Base-by-base conservation (phyloP, 2,329 filamentous ascomycete species). In the Arthrobotrys pseudoclavata region DNA sequence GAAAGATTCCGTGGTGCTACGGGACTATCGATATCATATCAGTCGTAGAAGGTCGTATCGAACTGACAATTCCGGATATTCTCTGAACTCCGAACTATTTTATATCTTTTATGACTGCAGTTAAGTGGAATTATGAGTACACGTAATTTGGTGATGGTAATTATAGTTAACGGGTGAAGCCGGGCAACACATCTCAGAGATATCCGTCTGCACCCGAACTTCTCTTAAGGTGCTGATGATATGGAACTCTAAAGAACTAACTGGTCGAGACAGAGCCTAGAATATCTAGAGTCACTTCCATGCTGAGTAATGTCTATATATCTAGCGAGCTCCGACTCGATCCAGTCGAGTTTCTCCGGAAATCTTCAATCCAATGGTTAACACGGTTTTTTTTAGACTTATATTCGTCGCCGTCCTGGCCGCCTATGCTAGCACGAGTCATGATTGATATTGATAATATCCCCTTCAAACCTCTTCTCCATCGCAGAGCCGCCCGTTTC, bases 371-470 rank as follows among this genome's bases (percentile, higher is more conserved):
- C 42, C n/a, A 45, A 45, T 20, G 4, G 4, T 4, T 29, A 4
- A 29, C 29, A 29, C 15, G n/a, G n/a, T n/a, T 18, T 12, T 7
- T 9, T 37, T 9, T 13, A 7, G 15, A 15, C 10, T 40, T 15
- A 40, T 40, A 40, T 40, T 57, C 52, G 52, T 57, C 52, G 52
- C 52, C 52, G 52, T 57, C 52, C 31, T 57, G 24, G 40, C 1
- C 10, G 42, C 52, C 52, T 29, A 37, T 37, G 52, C 52, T 22
- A 57, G 29, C 31, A 57, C 29, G 52, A 57, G 52, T 57, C 29
- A 57, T 37, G 52, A 37, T 57, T 57, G 52, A 57, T 57, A 57
- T 37, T 57, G 29, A 37, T 57, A 57, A 57, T 57, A 57, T 4
- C 24, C 50, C 50, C 26, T 57, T 57, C 29, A 57, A 37, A 57